Base-by-base conservation (phyloP, 108 stramenopile genomes). In the Pelagomonas calceolata region DNA sequence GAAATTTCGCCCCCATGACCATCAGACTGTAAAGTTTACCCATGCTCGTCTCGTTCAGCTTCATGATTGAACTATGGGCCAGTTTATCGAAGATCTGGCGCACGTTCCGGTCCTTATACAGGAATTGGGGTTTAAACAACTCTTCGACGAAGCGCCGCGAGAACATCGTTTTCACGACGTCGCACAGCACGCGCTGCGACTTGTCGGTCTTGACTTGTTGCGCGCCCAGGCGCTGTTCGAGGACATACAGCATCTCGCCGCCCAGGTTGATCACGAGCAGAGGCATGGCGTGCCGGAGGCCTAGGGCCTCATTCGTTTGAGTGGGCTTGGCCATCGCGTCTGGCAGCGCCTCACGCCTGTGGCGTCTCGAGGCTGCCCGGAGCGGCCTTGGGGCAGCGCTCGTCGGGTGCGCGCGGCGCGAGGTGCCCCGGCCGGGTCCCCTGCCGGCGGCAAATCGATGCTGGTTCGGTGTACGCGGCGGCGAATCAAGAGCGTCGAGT, bases 1-100 rank as follows among this genome's bases (percentile, higher is more conserved):
- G 86, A 39, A 80, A 80, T 71, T 87, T 87, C 44, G 84, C 71
- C 15, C 83, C 86, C 86, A 87, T 87, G 43, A 79, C 80, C 79
- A 87, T 85, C 35, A 87, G 72, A 34, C 84, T 83, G 71, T 84
- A 85, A 32, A 87, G 82, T 73, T 87, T 87, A 65, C 71, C 76
- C 86, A 87, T 87, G 70, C 68, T 70, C 32, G 78, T 68, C 64
- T 85, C 69, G 67, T 87, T 87, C 34, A 87, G 68, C 63, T 81
- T 71, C 86, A 87, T 87, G 36, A 87, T 86, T 30, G 81, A 82
- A 21, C 76, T 78, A 70, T 87, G 86, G 33, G 86, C 86, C 12
- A 87, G 81, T 71, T 81, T 68, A 26, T 78, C 66, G 35, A 82
- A 82, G 30, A 82, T 73, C 65, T 82, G 80, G 34, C 76, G 78